Evolutionary conservation across 305 asterid species (phyloP), one percentile per base, ranked within the genome.

Genomic region (Fraxinus paxiana): DNA sequence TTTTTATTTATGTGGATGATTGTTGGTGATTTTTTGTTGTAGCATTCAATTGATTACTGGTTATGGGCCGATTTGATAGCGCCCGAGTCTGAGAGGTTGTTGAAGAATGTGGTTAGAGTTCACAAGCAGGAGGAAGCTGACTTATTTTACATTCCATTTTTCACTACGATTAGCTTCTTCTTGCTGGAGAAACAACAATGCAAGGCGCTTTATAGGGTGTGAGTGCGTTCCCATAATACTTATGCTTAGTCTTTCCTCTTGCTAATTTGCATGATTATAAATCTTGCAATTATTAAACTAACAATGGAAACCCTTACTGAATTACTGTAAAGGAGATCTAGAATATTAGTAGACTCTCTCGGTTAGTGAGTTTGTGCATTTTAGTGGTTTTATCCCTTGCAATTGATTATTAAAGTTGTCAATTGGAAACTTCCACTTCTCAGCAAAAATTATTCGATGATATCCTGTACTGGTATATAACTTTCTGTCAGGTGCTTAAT

Each of bases 201-300:
- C 97, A 96, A 92, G 90, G 94, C 97, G 82, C 98, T 94, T 85
- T 94, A 96, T 88, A 94, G 97, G 99, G 99, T 96, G 97, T 96
- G 99, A 96, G 99, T 96, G 98, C 84, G 82, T 85, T 89, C 79
- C 96, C 89, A 56, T 77, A 61, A 37, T 48, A 48, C 75, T 85
- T 77, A 33, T 79, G 76, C 71, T 18, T 86, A 67, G 28, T 13
- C n/a, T 76, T 22, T 73, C 83, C 81, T 20, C 61, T 79, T 73
- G 43, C 3, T 33, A 61, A 28, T 48, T 6, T 80, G 13, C 26
- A 17, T 56, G 67, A 20, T 15, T 48, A 48, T 48, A 15, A 48
- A 48, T 15, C 20, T 48, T 48, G 20, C 59, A 48, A 48, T 48
- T 48, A 56, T 56, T 56, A 6, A 6, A 56, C 67, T 20, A 18